Base-by-base conservation (phyloP, 352 stramenopile species). In the Pythium diclinum region DNA sequence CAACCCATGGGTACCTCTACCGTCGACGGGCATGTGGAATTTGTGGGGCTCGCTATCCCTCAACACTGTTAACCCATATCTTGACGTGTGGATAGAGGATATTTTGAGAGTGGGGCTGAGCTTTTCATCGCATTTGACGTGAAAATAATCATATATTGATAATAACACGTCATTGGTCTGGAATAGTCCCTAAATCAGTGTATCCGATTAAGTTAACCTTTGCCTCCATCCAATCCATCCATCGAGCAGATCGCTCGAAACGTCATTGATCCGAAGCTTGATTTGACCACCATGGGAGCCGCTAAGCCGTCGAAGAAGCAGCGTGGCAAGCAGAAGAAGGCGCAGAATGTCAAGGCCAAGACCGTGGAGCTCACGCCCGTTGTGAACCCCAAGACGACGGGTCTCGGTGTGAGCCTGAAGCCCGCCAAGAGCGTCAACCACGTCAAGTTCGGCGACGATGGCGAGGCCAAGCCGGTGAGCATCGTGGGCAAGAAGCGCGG, bases 291-390 rank as follows among this genome's bases (percentile, higher is more conserved):
- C 52, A 91, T 90, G 81, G 70, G 48, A 23, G 68, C 72, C 28
- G 61, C 70, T 8, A 92, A 89, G 65, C 81, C 72, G 48, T 92
- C 83, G 21, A 89, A 92, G 79, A 92, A 92, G 73, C 81, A 90
- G 69, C 81, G 83, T 48, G 79, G 79, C 61, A 90, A 90, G 76
- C 68, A 79, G 49, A 92, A 90, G 61, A 70, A 73, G 30, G 68
- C 61, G 25, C 25, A 53, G 19, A 78, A 74, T 38, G 59, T 54
- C 46, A 77, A 71, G 56, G 48, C 14, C 16, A 33, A 53, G 51
- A 40, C 51, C 0, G 47, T 28, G 16, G 58, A 38, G 34, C 28
- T 53, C 25, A 49, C 53, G 28, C 40, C 53, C 7, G 62, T 25
- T 16, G 32, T 47, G 19, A 38, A 28, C 8, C 30, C 49, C 28